A percentile compares a stretch with the other conserved stretches of the same genome.
These are phyloP conservation scores for Pezicula neosporulosa DNA, from an alignment of 2,329 filamentous ascomycete species.

Conservation along the genomic window DNA sequence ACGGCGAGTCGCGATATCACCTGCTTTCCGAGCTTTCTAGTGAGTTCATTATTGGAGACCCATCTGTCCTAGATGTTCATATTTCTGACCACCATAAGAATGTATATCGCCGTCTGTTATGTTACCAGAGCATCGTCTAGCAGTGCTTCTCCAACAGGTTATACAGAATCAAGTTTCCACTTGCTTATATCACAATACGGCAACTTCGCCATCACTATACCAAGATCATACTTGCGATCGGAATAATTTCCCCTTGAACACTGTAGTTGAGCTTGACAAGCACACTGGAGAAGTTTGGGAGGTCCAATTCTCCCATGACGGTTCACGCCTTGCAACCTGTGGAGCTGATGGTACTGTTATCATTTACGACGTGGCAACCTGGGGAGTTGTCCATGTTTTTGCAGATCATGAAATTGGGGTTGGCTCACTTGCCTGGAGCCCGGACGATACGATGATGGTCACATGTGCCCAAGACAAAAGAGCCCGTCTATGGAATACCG, in stretches of 20 bases:
- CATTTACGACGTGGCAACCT: slow-evolving; percentile 77
- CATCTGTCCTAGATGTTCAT: neutral
- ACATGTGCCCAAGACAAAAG: slow-evolving; percentile 75
- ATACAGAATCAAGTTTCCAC: slow-evolving; percentile 79
- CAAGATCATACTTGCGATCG: slow-evolving; percentile 82
- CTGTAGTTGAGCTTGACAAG: slow-evolving; percentile 66
- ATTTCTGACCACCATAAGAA: slow-evolving; percentile 43
- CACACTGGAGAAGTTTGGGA: slow-evolving; percentile 89
- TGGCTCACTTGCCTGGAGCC: slow-evolving; percentile 85
- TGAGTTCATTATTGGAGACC: slow-evolving; percentile 39
- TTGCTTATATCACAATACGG: slow-evolving; percentile 86
- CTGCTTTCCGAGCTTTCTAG: slow-evolving; percentile 82
- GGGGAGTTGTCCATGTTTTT: slow-evolving; percentile 59
- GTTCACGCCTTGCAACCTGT: slow-evolving; percentile 76
- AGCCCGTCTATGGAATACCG: slow-evolving; percentile 72
- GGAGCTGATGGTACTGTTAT: slow-evolving; percentile 72
- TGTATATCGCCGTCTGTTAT: slow-evolving; percentile 95
- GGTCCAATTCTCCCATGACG: slow-evolving; percentile 85
- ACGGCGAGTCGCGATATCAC: slow-evolving; percentile 67
- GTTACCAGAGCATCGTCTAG: slow-evolving; percentile 89
- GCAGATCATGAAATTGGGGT: slow-evolving; percentile 67
- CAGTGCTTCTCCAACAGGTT: slow-evolving; percentile 75
- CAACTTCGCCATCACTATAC: slow-evolving; percentile 77
- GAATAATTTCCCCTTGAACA: slow-evolving; percentile 72
- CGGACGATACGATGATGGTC: slow-evolving; percentile 81